Conservation (phyloP, 2,329 filamentous ascomycete genomes). For the Pyrenophora seminiperda region DNA sequence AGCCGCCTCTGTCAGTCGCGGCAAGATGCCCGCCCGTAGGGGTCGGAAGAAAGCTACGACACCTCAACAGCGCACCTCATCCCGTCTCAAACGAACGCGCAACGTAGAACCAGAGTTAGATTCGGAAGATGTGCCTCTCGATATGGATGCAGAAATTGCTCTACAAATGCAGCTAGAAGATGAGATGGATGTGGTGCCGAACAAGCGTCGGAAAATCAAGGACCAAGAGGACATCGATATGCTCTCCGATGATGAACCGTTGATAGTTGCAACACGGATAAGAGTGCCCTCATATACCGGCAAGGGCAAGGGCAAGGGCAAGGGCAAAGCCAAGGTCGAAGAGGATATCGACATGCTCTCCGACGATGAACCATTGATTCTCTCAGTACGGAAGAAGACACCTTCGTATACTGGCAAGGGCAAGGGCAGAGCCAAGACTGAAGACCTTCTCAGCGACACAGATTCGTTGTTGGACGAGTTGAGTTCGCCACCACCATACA, state of each 20-base stretch:
- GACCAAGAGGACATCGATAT: conserved; percentile 30
- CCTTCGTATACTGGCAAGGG: conserved; percentile 25
- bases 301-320: conserved; percentile 27
- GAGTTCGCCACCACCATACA: conserved; percentile 17
- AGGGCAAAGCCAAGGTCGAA: conserved; percentile 20
- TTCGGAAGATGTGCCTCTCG: conserved; percentile 40
- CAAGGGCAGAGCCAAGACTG: conserved; percentile 19
- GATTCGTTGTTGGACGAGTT: conserved; percentile 11
- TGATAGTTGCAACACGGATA: conserved; percentile 14
- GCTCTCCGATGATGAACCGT: conserved; percentile 11
- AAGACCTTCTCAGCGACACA: conserved; percentile 12
- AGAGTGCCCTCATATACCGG: conserved; percentile 17
- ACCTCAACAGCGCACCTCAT: conserved; percentile 19
- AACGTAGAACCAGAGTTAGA: conserved; percentile 32
- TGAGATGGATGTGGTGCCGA: conserved; percentile 52
- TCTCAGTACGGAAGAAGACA: conserved; percentile 12
- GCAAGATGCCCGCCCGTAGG: conserved; percentile 31
- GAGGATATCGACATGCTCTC: conserved; percentile 43
- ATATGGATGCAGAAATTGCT: conserved; percentile 61
- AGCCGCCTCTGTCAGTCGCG: conserved; percentile 45
- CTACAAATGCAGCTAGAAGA: conserved; percentile 61
- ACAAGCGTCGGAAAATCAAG: conserved; percentile 46
- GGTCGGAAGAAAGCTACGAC: conserved; percentile 24
- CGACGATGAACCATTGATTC: conserved; percentile 13
- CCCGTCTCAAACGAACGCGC: conserved; percentile 35